Percentiles rank a stretch among this genome's conserved stretches.
phyloP scores from a whole-genome alignment of 1,139 yeast species.

The Geotrichum bryndzae region DNA sequence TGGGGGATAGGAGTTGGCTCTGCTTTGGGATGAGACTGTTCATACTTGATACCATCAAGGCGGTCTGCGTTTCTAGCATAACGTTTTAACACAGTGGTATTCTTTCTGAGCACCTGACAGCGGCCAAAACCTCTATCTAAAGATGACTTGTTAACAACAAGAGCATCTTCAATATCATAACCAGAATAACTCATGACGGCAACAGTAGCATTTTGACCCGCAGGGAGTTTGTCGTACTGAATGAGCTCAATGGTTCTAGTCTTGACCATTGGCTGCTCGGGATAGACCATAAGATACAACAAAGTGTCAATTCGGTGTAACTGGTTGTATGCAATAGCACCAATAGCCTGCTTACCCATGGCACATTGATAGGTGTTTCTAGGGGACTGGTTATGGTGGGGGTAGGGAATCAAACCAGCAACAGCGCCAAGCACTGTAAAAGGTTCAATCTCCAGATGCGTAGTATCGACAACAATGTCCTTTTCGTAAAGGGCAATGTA shows the following conservation, averaged over 20 bases:
- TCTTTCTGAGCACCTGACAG: constrained; percentile 93
- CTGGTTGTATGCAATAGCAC: constrained; percentile 97
- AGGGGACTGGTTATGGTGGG: constrained; percentile 98
- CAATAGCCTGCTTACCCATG: constrained; percentile 99
- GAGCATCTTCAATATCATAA: constrained; percentile 98
- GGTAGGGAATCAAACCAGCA: constrained; percentile 98
- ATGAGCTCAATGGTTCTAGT: constrained; percentile 94
- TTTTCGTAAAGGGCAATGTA: constrained; percentile 84
- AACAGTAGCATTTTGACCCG: constrained; percentile 98
- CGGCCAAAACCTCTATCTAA: constrained; percentile 97
- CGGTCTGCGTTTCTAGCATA: constrained; percentile 92
- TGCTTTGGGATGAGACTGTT: constrained; percentile 40
- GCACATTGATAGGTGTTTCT: constrained; percentile 99
- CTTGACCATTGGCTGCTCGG: constrained; percentile 98
- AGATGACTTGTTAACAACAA: constrained; percentile 86
- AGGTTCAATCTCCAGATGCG: constrained; percentile 94
- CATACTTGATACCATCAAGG: constrained; percentile 84
- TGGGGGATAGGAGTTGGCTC: constrained; percentile 64
- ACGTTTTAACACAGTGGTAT: constrained; percentile 79
- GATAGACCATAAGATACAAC: constrained; percentile 91
- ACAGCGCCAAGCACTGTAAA: constrained; percentile 96
- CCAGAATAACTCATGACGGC: constrained; percentile 99
- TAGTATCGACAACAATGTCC: constrained; percentile 51
- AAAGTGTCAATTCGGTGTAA: constrained; percentile 92
- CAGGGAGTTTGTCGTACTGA: constrained; percentile 93